Percentiles rank a stretch among this genome's conserved stretches.
phyloP scores from a whole-genome alignment of 2,329 filamentous ascomycete species.

The Mollisiaceae sp. region DNA sequence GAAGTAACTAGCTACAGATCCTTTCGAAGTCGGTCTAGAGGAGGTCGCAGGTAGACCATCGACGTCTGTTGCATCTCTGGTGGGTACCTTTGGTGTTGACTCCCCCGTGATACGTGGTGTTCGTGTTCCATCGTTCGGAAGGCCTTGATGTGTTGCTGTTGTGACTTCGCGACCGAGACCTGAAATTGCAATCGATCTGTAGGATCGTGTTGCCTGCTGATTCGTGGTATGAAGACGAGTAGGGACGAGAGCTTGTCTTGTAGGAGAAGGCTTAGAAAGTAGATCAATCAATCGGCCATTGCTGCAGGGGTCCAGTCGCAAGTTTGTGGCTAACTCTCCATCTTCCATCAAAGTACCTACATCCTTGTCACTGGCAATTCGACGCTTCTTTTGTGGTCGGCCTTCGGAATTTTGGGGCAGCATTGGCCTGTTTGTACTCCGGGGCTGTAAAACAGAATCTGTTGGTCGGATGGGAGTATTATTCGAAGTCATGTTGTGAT shows the following conservation, averaged over 20 bases:
- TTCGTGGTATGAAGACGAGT: neutral
- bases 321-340: constrained; percentile 24
- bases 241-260: constrained; percentile 16
- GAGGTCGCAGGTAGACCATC: constrained; percentile 11
- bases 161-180: constrained; percentile 5
- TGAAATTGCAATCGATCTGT: neutral
- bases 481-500: constrained; percentile 5
- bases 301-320: neutral
- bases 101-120: neutral
- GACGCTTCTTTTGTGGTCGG: constrained; percentile 27
- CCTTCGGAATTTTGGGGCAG: constrained; percentile 33
- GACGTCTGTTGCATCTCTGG: neutral
- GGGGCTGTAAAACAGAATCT: constrained; percentile 32
- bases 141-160: neutral
- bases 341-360: constrained; percentile 36
- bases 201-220: neutral
- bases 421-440: constrained; percentile 38
- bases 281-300: constrained; percentile 26
- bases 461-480: constrained; percentile 17
- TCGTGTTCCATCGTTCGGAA: neutral
- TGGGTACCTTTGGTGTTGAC: neutral
- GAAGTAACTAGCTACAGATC: neutral
- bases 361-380: constrained; percentile 27
- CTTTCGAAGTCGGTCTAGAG: constrained; percentile 21
- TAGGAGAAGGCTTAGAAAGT: constrained; percentile 35